A percentile compares a stretch with the other conserved stretches of the same genome.
Evolutionary conservation across 257 asterid species (phyloP).

Genomic region (Nicotiana tomentosiformis): DNA sequence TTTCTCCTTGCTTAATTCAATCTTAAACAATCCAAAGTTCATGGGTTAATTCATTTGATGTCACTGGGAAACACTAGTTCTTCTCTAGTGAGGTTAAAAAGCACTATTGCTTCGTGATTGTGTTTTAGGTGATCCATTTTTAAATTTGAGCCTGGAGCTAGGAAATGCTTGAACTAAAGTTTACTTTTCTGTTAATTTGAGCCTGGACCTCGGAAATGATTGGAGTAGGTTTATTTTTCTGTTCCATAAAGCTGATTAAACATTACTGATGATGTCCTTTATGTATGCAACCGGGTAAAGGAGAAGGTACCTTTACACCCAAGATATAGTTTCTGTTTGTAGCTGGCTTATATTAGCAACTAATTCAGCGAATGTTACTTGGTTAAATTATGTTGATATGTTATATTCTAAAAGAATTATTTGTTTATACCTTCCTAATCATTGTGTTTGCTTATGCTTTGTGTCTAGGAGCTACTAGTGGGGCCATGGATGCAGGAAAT

Average conservation of each 20-base stretch:
- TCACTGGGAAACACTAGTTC: neutral
- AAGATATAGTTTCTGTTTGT: neutral
- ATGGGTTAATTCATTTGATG: neutral
- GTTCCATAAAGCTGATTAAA: neutral
- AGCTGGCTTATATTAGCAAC: neutral
- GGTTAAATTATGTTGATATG: neutral
- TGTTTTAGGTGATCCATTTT: neutral
- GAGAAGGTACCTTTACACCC: neutral
- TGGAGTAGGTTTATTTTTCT: neutral
- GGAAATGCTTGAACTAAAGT: neutral
- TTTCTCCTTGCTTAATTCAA: neutral
- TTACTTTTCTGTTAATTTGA: neutral
- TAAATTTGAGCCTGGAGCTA: neutral
- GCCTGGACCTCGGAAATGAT: slow-evolving; percentile 4
- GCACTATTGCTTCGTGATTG: neutral
- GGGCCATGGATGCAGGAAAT: slow-evolving; percentile 93
- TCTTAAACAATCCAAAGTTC: neutral
- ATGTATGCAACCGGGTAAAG: neutral
- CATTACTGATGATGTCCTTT: neutral
- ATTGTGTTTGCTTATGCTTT: neutral
- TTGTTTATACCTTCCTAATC: too few relatives aligned
- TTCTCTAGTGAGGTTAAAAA: neutral
- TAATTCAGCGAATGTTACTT: neutral
- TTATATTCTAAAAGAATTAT: neutral
- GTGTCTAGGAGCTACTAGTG: slow-evolving; percentile 72